Conservation (phyloP, 192 early-diverging fungal genomes). For the Coemansia sp. region DNA sequence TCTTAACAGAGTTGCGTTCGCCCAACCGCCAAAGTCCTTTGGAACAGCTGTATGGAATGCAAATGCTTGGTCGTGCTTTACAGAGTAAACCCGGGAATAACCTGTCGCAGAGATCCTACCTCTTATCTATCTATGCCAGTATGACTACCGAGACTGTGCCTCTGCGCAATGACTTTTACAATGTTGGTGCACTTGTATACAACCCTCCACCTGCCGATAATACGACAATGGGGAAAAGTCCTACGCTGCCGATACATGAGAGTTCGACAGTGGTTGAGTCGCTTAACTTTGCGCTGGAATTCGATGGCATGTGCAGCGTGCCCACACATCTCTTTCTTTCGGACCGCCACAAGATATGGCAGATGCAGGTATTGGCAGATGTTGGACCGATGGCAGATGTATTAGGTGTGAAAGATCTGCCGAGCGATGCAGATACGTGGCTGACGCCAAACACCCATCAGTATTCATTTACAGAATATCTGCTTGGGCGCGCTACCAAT, state of each 20-base stretch:
- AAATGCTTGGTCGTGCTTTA: slow-evolving; percentile 24
- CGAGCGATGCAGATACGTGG: slow-evolving; percentile 38
- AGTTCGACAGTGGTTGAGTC: slow-evolving; percentile 5
- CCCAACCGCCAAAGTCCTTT: slow-evolving; percentile 20
- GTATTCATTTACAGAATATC: slow-evolving; percentile 40
- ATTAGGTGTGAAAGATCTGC: slow-evolving; percentile 10
- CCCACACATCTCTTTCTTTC: slow-evolving; percentile 26
- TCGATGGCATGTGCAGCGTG: slow-evolving; percentile 32
- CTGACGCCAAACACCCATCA: slow-evolving; percentile 41
- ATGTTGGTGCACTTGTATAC: slow-evolving; percentile 32
- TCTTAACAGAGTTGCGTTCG: slow-evolving; percentile 4
- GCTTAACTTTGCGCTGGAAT: slow-evolving; percentile 22
- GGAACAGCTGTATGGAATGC: slow-evolving; percentile 24
- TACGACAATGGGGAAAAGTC: not conserved
- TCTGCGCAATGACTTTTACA: slow-evolving; percentile 41
- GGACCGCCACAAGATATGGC: slow-evolving; percentile 29
- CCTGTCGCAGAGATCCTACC: slow-evolving; percentile 9
- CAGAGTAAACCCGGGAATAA: slow-evolving; percentile 7
- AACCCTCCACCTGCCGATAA: not conserved
- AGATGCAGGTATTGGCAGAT: slow-evolving; percentile 1
- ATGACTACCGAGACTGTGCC: slow-evolving; percentile 17
- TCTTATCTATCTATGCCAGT: slow-evolving; percentile 23
- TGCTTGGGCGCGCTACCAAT: slow-evolving; percentile 26
- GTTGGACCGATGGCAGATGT: slow-evolving; percentile 1
- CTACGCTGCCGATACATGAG: not conserved